Evolutionary conservation across 2,329 filamentous ascomycete genomes (phyloP).

Genomic region (Xylaria sp.): DNA sequence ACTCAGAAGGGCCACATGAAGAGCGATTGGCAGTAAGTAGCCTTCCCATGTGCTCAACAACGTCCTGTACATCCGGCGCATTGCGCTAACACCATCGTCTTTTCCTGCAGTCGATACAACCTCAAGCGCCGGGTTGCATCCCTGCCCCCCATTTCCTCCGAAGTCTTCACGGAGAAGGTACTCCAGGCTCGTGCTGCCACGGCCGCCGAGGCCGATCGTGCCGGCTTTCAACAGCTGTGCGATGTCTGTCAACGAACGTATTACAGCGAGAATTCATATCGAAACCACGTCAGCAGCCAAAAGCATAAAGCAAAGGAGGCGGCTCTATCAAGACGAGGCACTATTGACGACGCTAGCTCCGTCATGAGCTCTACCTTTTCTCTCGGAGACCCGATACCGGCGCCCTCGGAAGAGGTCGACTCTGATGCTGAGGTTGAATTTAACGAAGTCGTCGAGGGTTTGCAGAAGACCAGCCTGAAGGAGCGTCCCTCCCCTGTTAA

Average conservation of each 20-base stretch:
- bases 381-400: constrained; percentile 78
- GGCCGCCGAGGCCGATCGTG: constrained; percentile 85
- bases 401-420: constrained; percentile 63
- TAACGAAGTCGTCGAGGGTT: constrained; percentile 77
- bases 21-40: constrained; percentile 94
- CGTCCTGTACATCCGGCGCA: not conserved
- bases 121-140: constrained; percentile 93
- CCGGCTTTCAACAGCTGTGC: constrained; percentile 87
- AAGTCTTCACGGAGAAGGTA: constrained; percentile 95
- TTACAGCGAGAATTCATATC: constrained; percentile 95
- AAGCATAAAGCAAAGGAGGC: constrained; percentile 83
- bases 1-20: constrained; percentile 96
- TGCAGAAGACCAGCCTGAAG: constrained; percentile 71
- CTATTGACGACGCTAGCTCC: constrained; percentile 75
- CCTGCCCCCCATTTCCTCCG: constrained; percentile 88
- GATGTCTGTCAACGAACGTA: constrained; percentile 89
- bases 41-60: constrained; percentile 6
- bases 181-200: constrained; percentile 88
- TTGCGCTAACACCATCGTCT: constrained; percentile 30
- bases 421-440: constrained; percentile 80
- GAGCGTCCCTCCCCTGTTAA: constrained; percentile 61
- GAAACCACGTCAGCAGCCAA: constrained; percentile 89
- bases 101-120: constrained; percentile 80
- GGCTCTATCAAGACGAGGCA: constrained; percentile 55
- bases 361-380: constrained; percentile 93